Percentiles rank a stretch among this genome's conserved stretches.
Conservation (phyloP, 345 rosid genomes). For the Dipteronia sinensis region DNA sequence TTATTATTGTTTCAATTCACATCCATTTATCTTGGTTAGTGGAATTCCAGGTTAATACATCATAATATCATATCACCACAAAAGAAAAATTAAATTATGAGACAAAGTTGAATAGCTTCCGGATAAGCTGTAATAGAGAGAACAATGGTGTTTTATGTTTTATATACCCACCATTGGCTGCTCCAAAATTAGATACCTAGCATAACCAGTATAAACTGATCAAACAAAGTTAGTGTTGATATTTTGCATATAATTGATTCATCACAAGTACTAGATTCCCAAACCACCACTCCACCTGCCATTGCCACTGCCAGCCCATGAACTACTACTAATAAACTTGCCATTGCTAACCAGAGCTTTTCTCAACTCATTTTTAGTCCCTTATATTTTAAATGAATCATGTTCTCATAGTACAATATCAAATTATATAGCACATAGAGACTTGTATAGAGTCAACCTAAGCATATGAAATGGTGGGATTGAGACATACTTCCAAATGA, state of each 20-base stretch:
- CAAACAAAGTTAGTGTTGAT: background rate
- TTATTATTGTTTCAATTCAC: slow-evolving; percentile 3
- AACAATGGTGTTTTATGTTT: background rate
- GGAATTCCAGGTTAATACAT: background rate
- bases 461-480: background rate
- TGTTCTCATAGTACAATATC: too few species aligned
- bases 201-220: background rate
- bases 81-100: background rate
- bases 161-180: background rate
- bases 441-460: too few species aligned
- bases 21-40: background rate
- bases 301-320: too few species aligned
- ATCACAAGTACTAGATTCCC: background rate
- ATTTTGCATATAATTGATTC: background rate
- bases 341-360: background rate
- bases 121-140: too few species aligned
- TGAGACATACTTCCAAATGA: background rate
- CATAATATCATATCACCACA: background rate
- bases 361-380: background rate
- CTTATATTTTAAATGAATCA: too few species aligned
- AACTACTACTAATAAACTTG: background rate
- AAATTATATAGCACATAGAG: too few species aligned
- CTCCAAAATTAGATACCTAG: background rate
- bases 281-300: too few species aligned
- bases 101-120: too few species aligned